These are phyloP conservation scores for Drechmeria coniospora DNA, from an alignment of 2,329 filamentous ascomycete genomes.

Conservation along the genomic window DNA sequence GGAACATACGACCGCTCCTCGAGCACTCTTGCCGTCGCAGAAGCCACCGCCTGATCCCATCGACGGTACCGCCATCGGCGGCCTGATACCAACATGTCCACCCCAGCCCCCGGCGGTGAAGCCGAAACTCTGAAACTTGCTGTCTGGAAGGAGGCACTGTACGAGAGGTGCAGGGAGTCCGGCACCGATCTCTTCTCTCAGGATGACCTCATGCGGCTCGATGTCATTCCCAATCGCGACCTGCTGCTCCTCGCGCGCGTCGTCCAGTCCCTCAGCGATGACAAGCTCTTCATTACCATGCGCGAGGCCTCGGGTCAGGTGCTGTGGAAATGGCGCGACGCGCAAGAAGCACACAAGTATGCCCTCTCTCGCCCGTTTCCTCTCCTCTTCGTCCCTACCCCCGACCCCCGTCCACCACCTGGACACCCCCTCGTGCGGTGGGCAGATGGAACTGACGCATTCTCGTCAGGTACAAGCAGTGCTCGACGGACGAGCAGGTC, in stretches of 20 bases:
- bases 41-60: too few relatives aligned
- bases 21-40: too few relatives aligned
- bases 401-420: too few relatives aligned
- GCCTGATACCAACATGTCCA: conserved; percentile 12
- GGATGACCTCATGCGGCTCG: conserved; percentile 39
- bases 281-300: conserved; percentile 40
- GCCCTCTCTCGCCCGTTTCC: conserved; percentile 5
- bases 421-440: too few relatives aligned
- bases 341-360: conserved; percentile 47
- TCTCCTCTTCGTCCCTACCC: not conserved
- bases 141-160: conserved; percentile 40
- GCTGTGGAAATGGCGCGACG: conserved; percentile 41
- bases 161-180: conserved; percentile 37
- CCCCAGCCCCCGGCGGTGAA: conserved; percentile 14
- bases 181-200: conserved; percentile 39
- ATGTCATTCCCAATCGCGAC: conserved; percentile 41
- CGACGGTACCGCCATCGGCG: too few relatives aligned
- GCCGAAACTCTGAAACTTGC: conserved; percentile 26
- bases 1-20: too few relatives aligned
- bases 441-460: too few relatives aligned
- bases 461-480: conserved; percentile 38
- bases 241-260: conserved; percentile 37
- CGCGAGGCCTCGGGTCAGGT: conserved; percentile 23
- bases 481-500: conserved; percentile 56
- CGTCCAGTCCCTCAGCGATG: conserved; percentile 41